Percentiles rank a stretch among this genome's conserved stretches.
Evolutionary conservation across 257 asterid species (phyloP).

Genomic region (Solanum lignicaule): DNA sequence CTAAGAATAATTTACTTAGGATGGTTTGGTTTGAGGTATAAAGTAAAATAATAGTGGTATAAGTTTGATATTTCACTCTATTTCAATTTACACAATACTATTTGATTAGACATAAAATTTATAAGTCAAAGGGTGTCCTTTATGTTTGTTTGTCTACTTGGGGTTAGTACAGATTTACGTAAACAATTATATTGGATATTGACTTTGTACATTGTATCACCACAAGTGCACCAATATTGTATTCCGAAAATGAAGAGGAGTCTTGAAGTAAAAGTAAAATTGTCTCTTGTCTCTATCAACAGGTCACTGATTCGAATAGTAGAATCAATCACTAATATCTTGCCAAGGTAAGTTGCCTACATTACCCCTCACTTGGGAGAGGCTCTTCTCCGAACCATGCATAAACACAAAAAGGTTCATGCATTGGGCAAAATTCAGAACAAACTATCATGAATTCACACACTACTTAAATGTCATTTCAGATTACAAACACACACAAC

Average conservation of each 20-base stretch:
- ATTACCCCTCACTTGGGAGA: not conserved
- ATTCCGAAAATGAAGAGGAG: too few species aligned
- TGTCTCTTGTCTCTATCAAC: too few species aligned
- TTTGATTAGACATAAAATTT: not conserved
- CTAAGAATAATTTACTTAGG: not conserved
- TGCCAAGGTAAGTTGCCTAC: too few species aligned
- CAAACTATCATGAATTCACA: not conserved
- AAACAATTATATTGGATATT: not conserved
- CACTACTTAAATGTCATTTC: not conserved
- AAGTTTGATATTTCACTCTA: not conserved
- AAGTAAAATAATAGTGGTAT: not conserved
- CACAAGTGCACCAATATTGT: not conserved
- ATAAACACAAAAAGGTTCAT: not conserved
- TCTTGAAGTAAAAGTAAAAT: too few species aligned
- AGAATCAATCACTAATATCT: not conserved
- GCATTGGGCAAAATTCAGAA: not conserved
- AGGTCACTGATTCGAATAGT: not conserved
- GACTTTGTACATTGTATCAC: not conserved
- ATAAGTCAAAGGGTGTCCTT: too few species aligned
- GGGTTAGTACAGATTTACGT: too few species aligned
- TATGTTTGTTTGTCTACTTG: not conserved
- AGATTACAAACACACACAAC: not conserved
- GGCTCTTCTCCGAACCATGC: not conserved
- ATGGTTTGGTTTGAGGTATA: not conserved
- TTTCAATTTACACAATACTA: not conserved